Base-by-base conservation (phyloP, 352 stramenopile species). In the Phytophthora kernoviae region DNA sequence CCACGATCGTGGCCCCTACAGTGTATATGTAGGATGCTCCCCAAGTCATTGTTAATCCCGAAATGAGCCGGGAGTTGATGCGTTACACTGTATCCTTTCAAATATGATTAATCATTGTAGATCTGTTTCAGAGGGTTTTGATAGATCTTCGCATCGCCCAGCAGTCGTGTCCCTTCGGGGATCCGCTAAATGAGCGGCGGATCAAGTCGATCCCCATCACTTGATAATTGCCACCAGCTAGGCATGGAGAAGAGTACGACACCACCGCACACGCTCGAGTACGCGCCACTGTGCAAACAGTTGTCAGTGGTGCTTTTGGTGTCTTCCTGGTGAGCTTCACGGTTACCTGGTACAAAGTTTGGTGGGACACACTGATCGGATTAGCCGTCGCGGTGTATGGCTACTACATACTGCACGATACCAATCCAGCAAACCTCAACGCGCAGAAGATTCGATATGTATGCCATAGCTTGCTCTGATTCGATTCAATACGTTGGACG, bases 261-360 rank as follows among this genome's bases (percentile, higher is more conserved):
- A 10, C 24, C 59, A 11, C 77, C 76, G n/a, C 79, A 79, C 48
- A 79, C 75, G 68, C 82, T 90, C 51, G 78, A 92, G 68, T 89
- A 75, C 47, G 82, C 77, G 15, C 76, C 78, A 39, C 50, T 66
- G 34, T 89, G 79, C 70, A 84, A 81, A 54, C 72, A 85, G 58
- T 65, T 92, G 57, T 63, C 74, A 46, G 56, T 86, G 54, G 66
- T 87, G 11, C 60, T 86, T 33, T 88, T 30, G 67, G 46, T 9
- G 46, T 90, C 24, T 88, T 79, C 67, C 17, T 75, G 33, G 48
- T 80, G 48, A 88, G 81, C 65, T 90, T 93, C 67, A 73, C 73
- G 15, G 66, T 87, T n/a, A 87, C 81, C 30, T 93, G 84, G 84
- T 91, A 90, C 68, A 69, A 72, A 37, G 80, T 93, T 32, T 93